Evolutionary conservation across 768 basidiomycete genomes (phyloP).

Genomic region (Sporobolomyces phaffii): DNA sequence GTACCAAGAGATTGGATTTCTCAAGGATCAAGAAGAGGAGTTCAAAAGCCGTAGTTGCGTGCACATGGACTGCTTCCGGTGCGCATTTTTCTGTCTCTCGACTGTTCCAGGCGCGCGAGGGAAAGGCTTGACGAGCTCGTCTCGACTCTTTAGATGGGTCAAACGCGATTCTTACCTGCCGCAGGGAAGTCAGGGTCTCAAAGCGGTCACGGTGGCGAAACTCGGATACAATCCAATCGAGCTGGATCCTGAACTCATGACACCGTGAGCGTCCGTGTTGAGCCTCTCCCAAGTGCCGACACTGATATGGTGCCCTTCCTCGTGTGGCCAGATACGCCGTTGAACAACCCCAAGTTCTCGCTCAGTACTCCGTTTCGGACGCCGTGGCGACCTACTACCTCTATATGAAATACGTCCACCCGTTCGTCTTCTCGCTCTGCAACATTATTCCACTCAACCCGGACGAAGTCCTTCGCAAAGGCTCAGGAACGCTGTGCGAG

Average conservation of each 20-base stretch:
- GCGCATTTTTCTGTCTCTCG: slow-evolving; percentile 17
- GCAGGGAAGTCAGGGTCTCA: slow-evolving; percentile 95
- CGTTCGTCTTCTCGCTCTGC: slow-evolving; percentile 97
- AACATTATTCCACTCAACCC: slow-evolving; percentile 97
- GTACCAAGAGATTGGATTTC: slow-evolving; percentile 89
- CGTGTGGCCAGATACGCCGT: slow-evolving; percentile 68
- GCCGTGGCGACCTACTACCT: slow-evolving; percentile 99
- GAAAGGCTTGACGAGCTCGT: no score
- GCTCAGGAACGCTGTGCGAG: slow-evolving; percentile 93
- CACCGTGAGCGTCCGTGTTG: slow-evolving; percentile 63
- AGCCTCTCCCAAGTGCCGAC: neutral
- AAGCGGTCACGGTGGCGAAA: slow-evolving; percentile 93
- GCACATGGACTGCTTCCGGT: slow-evolving; percentile 97
- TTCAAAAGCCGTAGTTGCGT: slow-evolving; percentile 86
- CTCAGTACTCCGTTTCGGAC: slow-evolving; percentile 98
- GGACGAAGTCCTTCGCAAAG: slow-evolving; percentile 92
- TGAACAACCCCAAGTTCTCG: slow-evolving; percentile 88
- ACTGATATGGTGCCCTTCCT: neutral
- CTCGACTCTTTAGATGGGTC: no score
- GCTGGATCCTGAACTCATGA: slow-evolving; percentile 97
- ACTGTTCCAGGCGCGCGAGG: no score
- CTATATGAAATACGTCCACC: slow-evolving; percentile 99
- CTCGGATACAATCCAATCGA: slow-evolving; percentile 95
- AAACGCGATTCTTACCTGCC: slow-evolving; percentile 98
- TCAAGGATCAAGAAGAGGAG: slow-evolving; percentile 84